Evolutionary conservation across 345 rosid genomes (phyloP).

Genomic region (Mallotus nudiflorus): DNA sequence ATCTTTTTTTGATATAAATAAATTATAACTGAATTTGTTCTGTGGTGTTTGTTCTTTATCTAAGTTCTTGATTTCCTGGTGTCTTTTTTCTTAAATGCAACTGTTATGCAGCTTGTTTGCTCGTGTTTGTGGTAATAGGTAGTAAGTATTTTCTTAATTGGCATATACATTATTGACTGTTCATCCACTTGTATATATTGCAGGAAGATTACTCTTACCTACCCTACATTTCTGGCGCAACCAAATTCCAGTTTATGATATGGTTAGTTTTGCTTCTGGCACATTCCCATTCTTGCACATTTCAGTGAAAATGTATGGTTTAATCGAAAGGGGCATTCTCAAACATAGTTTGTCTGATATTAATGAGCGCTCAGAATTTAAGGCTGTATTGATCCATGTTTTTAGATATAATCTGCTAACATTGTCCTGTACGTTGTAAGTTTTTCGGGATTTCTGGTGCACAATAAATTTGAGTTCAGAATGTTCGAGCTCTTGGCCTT

Average conservation of each 20-base stretch:
- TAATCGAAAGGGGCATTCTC: neutral
- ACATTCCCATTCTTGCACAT: neutral
- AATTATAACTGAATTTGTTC: too few species aligned
- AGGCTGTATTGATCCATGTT: neutral
- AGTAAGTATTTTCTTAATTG: neutral
- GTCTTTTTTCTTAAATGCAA: neutral
- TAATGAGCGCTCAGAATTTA: neutral
- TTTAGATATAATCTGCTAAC: neutral
- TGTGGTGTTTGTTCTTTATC: too few species aligned
- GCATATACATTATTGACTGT: constrained; percentile 6
- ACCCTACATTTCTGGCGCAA: constrained; percentile 79
- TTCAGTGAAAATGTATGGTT: neutral
- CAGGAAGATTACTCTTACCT: constrained; percentile 82
- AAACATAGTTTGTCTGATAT: neutral
- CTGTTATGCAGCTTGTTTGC: neutral
- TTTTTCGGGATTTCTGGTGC: neutral
- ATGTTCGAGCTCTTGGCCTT: neutral
- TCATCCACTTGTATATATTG: constrained; percentile 23
- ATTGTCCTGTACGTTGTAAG: neutral
- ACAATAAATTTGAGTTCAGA: neutral
- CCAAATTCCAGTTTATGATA: constrained; percentile 72
- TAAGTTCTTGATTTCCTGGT: neutral
- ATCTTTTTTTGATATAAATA: too few species aligned
- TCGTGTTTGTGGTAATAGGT: neutral
- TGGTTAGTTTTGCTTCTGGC: constrained; percentile 35